These are phyloP conservation scores for Coemansia sp. DNA, from an alignment of 192 early-diverging fungal genomes.

Conservation along the genomic window DNA sequence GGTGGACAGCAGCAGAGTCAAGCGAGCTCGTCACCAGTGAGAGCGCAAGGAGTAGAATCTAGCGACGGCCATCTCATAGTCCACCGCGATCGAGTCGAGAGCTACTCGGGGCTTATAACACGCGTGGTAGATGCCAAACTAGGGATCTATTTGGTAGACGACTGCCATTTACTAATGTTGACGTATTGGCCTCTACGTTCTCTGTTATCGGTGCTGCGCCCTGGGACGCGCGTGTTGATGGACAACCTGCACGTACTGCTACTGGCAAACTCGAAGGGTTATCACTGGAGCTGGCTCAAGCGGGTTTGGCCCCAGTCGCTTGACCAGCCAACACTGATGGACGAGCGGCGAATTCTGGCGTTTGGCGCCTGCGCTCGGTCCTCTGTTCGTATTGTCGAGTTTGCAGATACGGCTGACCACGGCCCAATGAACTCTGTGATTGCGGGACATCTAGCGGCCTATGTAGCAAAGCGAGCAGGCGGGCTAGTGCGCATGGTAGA, in stretches of 20 bases:
- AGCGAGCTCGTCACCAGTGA: background rate
- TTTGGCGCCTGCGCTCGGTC: conserved; percentile 44
- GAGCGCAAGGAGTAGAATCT: background rate
- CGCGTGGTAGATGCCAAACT: conserved; percentile 26
- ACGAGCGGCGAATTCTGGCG: conserved; percentile 11
- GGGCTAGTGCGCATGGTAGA: conserved; percentile 40
- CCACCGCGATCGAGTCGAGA: conserved; percentile 22
- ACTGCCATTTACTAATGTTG: conserved; percentile 31
- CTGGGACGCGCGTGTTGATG: conserved; percentile 32
- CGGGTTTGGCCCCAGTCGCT: background rate
- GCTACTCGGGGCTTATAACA: conserved; percentile 41
- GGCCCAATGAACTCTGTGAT: background rate
- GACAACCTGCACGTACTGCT: conserved; percentile 37
- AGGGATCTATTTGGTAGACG: conserved; percentile 40
- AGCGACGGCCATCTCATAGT: conserved; percentile 19
- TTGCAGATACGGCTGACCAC: conserved; percentile 3
- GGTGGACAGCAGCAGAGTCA: background rate
- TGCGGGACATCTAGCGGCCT: background rate
- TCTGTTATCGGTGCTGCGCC: conserved; percentile 23
- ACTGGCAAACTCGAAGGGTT: conserved; percentile 23
- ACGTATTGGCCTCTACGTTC: conserved; percentile 36
- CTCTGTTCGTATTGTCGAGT: conserved; percentile 24
- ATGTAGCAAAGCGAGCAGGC: background rate
- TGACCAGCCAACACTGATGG: background rate
- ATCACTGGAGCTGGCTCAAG: conserved; percentile 42